These are phyloP conservation scores for Fusarium buxicola DNA, from an alignment of 2,329 filamentous ascomycete genomes.

Conservation along the genomic window DNA sequence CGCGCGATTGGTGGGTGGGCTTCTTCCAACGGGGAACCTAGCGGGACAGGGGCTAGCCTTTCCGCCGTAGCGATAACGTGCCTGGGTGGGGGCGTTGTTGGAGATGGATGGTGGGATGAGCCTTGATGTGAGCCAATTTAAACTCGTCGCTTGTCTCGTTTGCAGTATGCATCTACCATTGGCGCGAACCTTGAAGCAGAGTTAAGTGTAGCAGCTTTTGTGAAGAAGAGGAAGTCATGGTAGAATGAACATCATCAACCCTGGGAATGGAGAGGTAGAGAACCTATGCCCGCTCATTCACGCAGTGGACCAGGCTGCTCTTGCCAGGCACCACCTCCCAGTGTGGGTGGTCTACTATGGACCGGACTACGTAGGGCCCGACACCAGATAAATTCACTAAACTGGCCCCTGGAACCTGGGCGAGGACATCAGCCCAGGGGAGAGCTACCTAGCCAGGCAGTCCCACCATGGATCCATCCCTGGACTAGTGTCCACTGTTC, in stretches of 20 bases:
- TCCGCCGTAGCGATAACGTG: constrained; percentile 25
- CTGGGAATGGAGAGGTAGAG: too few relatives aligned
- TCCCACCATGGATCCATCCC: constrained; percentile 23
- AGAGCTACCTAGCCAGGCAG: constrained; percentile 14
- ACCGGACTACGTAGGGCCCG: constrained; percentile 6
- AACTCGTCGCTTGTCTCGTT: constrained; percentile 33
- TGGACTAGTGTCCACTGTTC: constrained; percentile 27
- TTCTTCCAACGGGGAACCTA: constrained; percentile 20
- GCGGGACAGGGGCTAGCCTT: constrained; percentile 36
- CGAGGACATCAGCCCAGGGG: constrained; percentile 18
- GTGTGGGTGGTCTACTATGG: neutral
- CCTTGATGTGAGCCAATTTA: constrained; percentile 36
- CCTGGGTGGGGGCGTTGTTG: constrained; percentile 5
- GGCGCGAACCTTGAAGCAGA: constrained; percentile 17
- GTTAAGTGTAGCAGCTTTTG: neutral
- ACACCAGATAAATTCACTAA: constrained; percentile 12
- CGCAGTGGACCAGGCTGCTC: too few relatives aligned
- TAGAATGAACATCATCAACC: too few relatives aligned
- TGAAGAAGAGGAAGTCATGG: neutral
- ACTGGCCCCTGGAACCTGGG: constrained; percentile 34
- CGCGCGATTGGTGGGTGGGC: constrained; percentile 42
- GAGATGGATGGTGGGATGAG: constrained; percentile 25
- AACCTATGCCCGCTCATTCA: too few relatives aligned
- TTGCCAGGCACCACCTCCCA: neutral
- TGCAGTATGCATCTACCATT: neutral